Base-by-base conservation (phyloP, 1,284 basidiomycete species). In the Laetiporus sulphureus region DNA sequence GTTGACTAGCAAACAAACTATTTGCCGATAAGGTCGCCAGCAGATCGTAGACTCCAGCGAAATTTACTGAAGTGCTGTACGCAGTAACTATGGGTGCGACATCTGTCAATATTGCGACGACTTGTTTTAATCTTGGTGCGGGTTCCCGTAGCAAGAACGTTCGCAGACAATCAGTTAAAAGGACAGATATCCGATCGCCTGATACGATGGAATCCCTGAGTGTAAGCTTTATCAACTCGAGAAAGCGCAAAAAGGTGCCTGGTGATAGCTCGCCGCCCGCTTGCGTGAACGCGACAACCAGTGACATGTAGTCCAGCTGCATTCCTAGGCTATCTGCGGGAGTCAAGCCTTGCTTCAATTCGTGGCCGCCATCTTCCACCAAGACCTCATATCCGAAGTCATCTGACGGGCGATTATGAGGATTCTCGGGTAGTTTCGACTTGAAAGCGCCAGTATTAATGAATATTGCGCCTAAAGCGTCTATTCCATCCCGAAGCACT, bases 401-500 rank as follows among this genome's bases (percentile, higher is more conserved):
- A 8, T 63, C 58, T 13, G 51, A 32, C 29, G 55, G 41, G 44
- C 65, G 61, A 35, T 56, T 55, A 2, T 62, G 53, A 5, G 59
- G 34, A 32, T 47, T 48, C 31, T 77, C 75, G 0, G 62, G 44
- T 24, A 53, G 41, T 53, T 79, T 83, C 12, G 68, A 54, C 53
- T 74, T 80, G 7, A 64, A 54, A 11, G 64, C 59, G 8, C 65
- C 58, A 38, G 71, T 74, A 20, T 57, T 52, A 19, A 71, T 58
- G 3, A 86, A 62, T 24, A 83, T 75, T 10, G 58, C 50, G n/a
- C 76, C 76, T 11, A 91, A 60, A 2, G 85, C 85, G 33, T 76
- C 73, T 16, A 89, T 73, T 1, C 83, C 84, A 27, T 86, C 83
- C 27, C 69, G 66, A 8, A 90, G 64, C 3, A 87, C 70, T 2